phyloP scores from a whole-genome alignment of 495 filamentous ascomycete species.

The Bryoglossum gracile region DNA sequence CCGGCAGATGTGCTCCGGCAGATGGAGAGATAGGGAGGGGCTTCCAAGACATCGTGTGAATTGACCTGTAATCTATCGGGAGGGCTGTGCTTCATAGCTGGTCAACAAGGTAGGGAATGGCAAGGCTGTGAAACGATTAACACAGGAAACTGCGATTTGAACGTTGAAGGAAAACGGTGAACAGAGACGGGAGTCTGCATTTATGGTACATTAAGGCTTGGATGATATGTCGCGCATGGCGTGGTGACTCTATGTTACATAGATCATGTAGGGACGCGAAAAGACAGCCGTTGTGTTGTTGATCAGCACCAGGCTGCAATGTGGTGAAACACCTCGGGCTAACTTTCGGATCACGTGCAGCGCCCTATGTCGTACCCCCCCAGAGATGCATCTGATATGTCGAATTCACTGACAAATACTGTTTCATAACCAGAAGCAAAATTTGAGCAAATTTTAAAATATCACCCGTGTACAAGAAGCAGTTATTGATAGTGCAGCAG shows the following conservation, averaged over 20 bases:
- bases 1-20: constrained; percentile 30
- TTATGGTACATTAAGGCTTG: constrained; percentile 1
- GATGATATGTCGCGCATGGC: constrained; percentile 1
- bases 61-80: background rate
- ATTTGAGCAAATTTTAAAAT: too few relatives aligned
- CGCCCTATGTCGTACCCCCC: too few relatives aligned
- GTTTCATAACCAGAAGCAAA: too few relatives aligned
- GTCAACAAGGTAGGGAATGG: background rate
- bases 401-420: too few relatives aligned
- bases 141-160: background rate
- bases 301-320: too few relatives aligned
- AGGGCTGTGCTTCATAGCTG: background rate
- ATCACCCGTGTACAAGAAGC: too few relatives aligned
- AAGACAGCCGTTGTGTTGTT: too few relatives aligned
- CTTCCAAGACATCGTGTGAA: constrained; percentile 14
- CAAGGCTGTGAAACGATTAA: constrained; percentile 14
- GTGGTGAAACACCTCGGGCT: too few relatives aligned
- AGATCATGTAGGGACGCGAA: too few relatives aligned
- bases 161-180: constrained; percentile 2
- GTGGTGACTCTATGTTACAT: background rate
- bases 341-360: too few relatives aligned
- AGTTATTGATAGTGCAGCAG: too few relatives aligned
- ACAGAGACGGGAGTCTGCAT: background rate
- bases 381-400: too few relatives aligned
- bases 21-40: constrained; percentile 9